Base-by-base conservation (phyloP, 805 yeast genomes). In the Candida rishiriensis region DNA sequence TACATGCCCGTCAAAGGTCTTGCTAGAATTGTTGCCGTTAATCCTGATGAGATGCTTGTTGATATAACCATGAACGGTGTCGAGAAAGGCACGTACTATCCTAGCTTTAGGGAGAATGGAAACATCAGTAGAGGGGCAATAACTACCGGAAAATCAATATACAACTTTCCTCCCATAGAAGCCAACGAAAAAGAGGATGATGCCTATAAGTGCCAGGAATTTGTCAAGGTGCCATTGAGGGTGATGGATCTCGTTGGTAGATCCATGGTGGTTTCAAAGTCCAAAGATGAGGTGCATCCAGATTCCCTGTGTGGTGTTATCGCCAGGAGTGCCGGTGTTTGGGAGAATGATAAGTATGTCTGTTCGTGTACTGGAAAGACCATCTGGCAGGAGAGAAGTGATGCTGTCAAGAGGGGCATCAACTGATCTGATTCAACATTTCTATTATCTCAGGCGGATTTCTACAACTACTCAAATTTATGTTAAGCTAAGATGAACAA, bases 331-430 rank as follows among this genome's bases (percentile, higher is more conserved):
- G 98, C 99, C 1, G 99, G 99, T 13, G 86, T 81, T 21, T 93
- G 98, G 97, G 96, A 91, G 60, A 93, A 93, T 65, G 87, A 85
- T 54, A 91, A 91, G 66, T 81, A 81, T 47, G 95, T 91, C 2
- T 91, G 99, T 65, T 83, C 91, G 30, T 93, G 98, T 64, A 82
- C 91, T 13, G 99, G 99, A 14, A 88, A 89, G 72, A 87, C 96
- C 0, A 79, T 91, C 21, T 91, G 99, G 98, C 89, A 93, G 61
- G 99, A 91, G 64, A 73, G 97, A 44, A 64, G 70, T 40, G 96
- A 88, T 57, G 95, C 95, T 1, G 61, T 79, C 30, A 51, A 61
- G 5, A 76, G 76, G 51, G 93, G 93, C 8, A 63, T 79, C 16
- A 66, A 51, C 28, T 59, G 48, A 30, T 17, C 11, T 16, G 2